Percentiles rank a stretch among this genome's conserved stretches.
These are phyloP conservation scores for Paramecium primaurelia DNA, from an alignment of 73 alveolate species.

Conservation along the genomic window DNA sequence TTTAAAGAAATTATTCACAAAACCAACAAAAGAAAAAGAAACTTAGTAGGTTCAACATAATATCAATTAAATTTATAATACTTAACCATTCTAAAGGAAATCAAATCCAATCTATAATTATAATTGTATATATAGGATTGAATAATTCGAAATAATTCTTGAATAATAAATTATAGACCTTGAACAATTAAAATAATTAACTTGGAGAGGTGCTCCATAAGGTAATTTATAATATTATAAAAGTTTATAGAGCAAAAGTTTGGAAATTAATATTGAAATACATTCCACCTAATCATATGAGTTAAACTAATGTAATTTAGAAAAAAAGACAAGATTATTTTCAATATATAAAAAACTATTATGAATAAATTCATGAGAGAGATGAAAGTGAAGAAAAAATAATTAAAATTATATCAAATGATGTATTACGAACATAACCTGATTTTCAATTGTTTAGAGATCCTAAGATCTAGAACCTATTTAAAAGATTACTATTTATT, in stretches of 20 bases:
- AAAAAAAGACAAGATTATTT: constrained; percentile 51
- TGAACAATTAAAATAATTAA: background rate
- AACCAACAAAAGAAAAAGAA: background rate
- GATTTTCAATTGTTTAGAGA: constrained; percentile 52
- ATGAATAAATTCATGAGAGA: constrained; percentile 49
- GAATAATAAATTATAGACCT: constrained; percentile 3
- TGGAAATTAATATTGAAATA: constrained; percentile 59
- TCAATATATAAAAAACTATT: constrained; percentile 34
- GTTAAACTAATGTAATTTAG: constrained; percentile 3
- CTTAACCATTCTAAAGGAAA: background rate
- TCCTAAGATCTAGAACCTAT: background rate
- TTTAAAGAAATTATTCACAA: background rate
- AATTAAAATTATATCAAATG: constrained; percentile 34
- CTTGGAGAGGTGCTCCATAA: constrained; percentile 45
- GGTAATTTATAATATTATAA: background rate
- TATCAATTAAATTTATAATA: constrained; percentile 15
- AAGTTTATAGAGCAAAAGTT: constrained; percentile 56
- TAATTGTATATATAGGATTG: background rate
- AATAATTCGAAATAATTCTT: background rate
- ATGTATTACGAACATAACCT: constrained; percentile 57
- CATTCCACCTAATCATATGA: constrained; percentile 57
- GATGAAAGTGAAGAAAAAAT: constrained; percentile 56
- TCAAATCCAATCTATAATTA: background rate
- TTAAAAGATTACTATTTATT: constrained; percentile 48
- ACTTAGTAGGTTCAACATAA: background rate